These are phyloP conservation scores for Mycotypha africana DNA, from an alignment of 371 early-diverging fungal genomes.

Conservation along the genomic window DNA sequence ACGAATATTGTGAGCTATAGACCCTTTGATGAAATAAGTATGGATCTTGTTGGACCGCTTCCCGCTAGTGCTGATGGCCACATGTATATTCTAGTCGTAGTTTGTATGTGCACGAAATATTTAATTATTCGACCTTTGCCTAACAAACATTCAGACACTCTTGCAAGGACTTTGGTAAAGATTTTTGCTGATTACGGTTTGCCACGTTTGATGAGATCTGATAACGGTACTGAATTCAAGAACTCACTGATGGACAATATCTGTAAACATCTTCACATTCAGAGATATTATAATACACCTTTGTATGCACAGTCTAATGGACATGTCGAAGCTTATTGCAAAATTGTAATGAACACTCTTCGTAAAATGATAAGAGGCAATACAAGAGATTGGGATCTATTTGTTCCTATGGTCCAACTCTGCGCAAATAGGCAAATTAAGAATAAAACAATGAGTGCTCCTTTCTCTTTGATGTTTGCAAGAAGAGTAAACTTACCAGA, in stretches of 20 bases:
- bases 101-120: conserved; percentile 12
- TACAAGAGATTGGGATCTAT: conserved; percentile 7
- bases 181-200: conserved; percentile 2
- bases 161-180: not conserved
- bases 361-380: conserved; percentile 4
- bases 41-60: conserved; percentile 11
- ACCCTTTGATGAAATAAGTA: not conserved
- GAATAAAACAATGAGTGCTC: conserved; percentile 1
- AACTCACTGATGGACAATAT: not conserved
- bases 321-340: conserved; percentile 2
- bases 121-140: conserved; percentile 4
- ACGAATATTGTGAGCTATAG: not conserved
- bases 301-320: conserved; percentile 12
- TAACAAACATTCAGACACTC: conserved; percentile 3
- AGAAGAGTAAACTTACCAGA: not conserved
- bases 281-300: conserved; percentile 5
- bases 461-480: conserved; percentile 7
- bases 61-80: not conserved
- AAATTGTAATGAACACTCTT: not conserved
- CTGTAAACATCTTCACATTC: conserved; percentile 1
- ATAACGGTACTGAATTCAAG: conserved; percentile 3
- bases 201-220: not conserved
- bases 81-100: conserved; percentile 5
- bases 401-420: conserved; percentile 6
- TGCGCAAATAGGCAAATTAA: conserved; percentile 4